Evolutionary conservation across 495 filamentous ascomycete species (phyloP), one percentile per base, ranked within the genome.

Genomic region (Stereocaulon alpinum): DNA sequence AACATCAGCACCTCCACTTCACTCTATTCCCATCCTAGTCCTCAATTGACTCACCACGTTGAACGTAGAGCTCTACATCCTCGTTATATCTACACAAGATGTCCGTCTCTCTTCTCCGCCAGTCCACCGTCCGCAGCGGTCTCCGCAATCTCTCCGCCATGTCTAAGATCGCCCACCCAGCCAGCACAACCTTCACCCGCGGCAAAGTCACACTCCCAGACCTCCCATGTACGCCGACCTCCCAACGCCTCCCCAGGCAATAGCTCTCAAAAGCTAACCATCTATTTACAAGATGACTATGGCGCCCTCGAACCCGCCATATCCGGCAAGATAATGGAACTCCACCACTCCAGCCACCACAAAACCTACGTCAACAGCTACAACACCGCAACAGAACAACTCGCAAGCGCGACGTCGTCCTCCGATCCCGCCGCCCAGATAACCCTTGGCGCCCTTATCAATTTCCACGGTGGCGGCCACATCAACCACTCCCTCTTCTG

Each of bases 241-340:
- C 43, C 18, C 24, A 40, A 47, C 55, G 40, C 1, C 37, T 42
- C 49, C 12, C 17, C 49, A 24, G 24, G 1, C 24, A 41, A 7
- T 17, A 7, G 30, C 27, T 34, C 20, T 51, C 56, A 22, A 40
- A 61, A 27, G 37, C 30, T 29, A 12, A 40, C 37, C 17, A 18
- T 41, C 15, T 50, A 2, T 29, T 40, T 22, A 14, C 1, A 61
- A 91, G 87, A 91, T 69, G 88, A 91, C 75, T 93, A 89, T 74
- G 84, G 84, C 62, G 93, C 90, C 27, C 89, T 98, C 68, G 93
- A 98, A 73, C 93, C 93, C 63, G 74, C 87, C 71, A 94, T 98
- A 76, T 91, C 87, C 44, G 91, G 89, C 76, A 85, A 90, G 80
- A 98, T 98, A 77, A 98, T 98, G 93, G 92, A 98, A 80, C 77